Base-by-base conservation (phyloP, 177 flowering plant genomes). In the Vitis hybrid region DNA sequence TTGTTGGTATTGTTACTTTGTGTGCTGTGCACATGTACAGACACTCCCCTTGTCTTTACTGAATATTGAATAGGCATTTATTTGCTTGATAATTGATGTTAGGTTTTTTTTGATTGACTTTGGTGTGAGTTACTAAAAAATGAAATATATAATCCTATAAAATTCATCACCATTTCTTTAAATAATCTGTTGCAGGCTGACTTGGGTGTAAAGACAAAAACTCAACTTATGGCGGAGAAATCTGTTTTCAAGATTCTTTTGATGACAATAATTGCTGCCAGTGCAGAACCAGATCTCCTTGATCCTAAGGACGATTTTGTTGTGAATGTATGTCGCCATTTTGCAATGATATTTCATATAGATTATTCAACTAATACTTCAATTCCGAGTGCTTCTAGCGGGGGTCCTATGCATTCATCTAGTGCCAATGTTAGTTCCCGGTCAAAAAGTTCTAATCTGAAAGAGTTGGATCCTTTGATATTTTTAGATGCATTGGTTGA, bases 401-500 rank as follows among this genome's bases (percentile, higher is more conserved):
- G 84, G 61, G 93, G 88, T 74, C 63, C 92, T 55, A 50, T 81
- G 68, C 77, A 82, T 73, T 73, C 91, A 58, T 80, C 94, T 55
- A 82, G 73, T 79, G 79, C 75, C 21, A 82, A 61, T 73, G 68
- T 65, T 54, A 73, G 70, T 76, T 76, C 80, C 57, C 88, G 85
- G 77, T 69, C 82, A 58, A 92, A 82, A 69, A 80, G 79, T 63
- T 82, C 91, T 49, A 90, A 88, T 81, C 78, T 96, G 66, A 96
- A 90, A 75, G 98, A 92, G 85, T 75, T 96, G 82, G 97, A 96
- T 70, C 97, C 99, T 56, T 78, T 88, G 64, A 90, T 96, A 68
- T 96, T 94, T 80, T 84, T 93, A 66, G 99, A 96, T 85, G 97
- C 99, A 51, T 77, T 96, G 59, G 98, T 96, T 74, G 99, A 94